phyloP scores from a whole-genome alignment of 495 filamentous ascomycete species.

The Thermochaetoides thermophila region DNA sequence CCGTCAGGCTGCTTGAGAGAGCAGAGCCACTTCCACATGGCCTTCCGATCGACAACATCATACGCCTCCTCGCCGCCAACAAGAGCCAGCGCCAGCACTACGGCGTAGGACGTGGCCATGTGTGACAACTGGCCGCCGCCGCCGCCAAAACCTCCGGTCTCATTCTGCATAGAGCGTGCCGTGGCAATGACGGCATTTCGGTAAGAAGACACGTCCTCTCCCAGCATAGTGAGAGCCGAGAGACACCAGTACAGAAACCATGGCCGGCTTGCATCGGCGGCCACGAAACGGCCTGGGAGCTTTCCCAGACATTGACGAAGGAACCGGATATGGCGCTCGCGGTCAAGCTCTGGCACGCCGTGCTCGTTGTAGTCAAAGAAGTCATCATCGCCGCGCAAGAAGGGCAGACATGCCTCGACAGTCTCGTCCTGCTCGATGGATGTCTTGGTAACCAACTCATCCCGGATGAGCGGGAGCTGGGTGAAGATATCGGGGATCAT shows the following conservation, averaged over 20 bases:
- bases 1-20: constrained; percentile 70
- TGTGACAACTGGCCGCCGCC: constrained; percentile 85
- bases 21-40: constrained; percentile 83
- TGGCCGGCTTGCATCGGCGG: constrained; percentile 67
- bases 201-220: constrained; percentile 58
- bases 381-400: constrained; percentile 38
- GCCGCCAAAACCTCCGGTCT: constrained; percentile 77
- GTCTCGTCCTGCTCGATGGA: constrained; percentile 53
- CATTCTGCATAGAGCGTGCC: constrained; percentile 66
- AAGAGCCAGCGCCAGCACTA: constrained; percentile 58
- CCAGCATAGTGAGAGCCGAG: constrained; percentile 53
- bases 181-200: constrained; percentile 54
- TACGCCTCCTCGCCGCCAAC: constrained; percentile 60
- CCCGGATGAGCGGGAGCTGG: constrained; percentile 44
- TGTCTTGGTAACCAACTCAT: constrained; percentile 52
- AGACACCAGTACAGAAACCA: constrained; percentile 93
- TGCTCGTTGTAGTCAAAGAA: constrained; percentile 39
- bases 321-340: constrained; percentile 59
- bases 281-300: constrained; percentile 51
- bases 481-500: constrained; percentile 54
- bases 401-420: constrained; percentile 51
- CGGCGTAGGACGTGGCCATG: constrained; percentile 74
- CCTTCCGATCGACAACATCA: constrained; percentile 59
- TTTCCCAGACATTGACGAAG: constrained; percentile 47
- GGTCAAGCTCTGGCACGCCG: constrained; percentile 60